Evolutionary conservation across 208 protist species (phyloP).

Genomic region (Leishmania tarentolae): DNA sequence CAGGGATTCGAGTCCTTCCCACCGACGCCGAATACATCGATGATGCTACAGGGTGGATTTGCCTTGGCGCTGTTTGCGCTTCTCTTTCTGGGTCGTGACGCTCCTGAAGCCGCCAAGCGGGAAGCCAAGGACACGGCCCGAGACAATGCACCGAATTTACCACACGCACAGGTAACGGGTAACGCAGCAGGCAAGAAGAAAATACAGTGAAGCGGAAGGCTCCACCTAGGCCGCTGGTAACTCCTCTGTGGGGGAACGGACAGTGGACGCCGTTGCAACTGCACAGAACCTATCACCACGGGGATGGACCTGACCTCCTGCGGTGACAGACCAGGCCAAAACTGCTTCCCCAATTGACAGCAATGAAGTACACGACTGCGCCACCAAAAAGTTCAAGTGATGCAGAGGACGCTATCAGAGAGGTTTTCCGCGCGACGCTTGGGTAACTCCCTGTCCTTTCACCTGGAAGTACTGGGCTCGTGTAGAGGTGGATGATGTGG

Average conservation of each 20-base stretch:
- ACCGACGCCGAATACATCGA: constrained; percentile 49
- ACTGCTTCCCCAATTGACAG: not conserved
- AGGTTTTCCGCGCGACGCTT: not conserved
- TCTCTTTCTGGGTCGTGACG: constrained; percentile 42
- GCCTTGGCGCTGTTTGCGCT: constrained; percentile 41
- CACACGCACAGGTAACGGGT: not conserved
- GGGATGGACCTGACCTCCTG: not conserved
- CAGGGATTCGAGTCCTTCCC: constrained; percentile 72
- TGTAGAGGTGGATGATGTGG: not conserved
- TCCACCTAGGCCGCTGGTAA: not conserved
- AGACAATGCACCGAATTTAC: not conserved
- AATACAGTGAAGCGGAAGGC: not conserved
- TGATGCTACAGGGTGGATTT: constrained; percentile 49
- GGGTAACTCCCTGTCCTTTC: not conserved
- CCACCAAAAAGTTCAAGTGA: not conserved
- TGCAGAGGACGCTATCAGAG: not conserved
- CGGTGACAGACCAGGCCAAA: not conserved
- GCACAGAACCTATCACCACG: not conserved
- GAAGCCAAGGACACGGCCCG: no score
- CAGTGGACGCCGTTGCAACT: not conserved
- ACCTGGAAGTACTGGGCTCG: not conserved
- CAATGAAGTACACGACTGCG: not conserved
- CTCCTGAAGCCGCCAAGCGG: not conserved
- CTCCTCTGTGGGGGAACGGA: not conserved
- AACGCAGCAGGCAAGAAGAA: not conserved